These are phyloP conservation scores for Scutellaria galericulata DNA, from an alignment of 257 asterid species.

Conservation along the genomic window DNA sequence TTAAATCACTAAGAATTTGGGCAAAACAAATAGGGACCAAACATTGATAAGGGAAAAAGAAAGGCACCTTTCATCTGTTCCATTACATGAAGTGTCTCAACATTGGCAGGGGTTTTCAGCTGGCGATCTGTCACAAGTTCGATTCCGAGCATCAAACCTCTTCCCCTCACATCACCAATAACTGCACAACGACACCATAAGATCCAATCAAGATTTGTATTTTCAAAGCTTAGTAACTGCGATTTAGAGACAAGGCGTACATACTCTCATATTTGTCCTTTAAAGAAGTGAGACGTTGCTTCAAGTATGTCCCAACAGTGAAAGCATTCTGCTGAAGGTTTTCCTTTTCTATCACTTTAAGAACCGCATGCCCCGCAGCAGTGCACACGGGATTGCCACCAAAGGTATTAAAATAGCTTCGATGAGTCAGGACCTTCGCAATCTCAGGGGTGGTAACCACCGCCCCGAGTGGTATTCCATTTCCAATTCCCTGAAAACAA, in stretches of 20 bases:
- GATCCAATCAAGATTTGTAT: neutral
- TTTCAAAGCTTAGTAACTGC: neutral
- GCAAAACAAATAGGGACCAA: neutral
- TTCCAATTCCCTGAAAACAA: conserved; percentile 80
- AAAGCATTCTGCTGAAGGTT: conserved; percentile 81
- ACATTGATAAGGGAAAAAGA: neutral
- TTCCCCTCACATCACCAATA: conserved; percentile 94
- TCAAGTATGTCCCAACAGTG: conserved; percentile 73
- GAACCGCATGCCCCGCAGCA: conserved; percentile 93
- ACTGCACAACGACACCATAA: conserved; percentile 44
- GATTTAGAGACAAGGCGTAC: conserved; percentile 46
- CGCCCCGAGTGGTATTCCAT: conserved; percentile 94
- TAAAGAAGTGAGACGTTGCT: conserved; percentile 64
- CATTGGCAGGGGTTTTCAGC: conserved; percentile 79
- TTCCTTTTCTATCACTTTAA: conserved; percentile 79
- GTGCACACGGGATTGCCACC: conserved; percentile 97
- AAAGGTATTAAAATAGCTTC: conserved; percentile 82
- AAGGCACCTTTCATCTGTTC: conserved; percentile 79
- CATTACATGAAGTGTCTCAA: conserved; percentile 73
- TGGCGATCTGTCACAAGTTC: conserved; percentile 85
- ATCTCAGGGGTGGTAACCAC: conserved; percentile 89
- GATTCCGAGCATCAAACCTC: conserved; percentile 88
- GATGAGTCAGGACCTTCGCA: conserved; percentile 67
- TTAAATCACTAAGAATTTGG: neutral
- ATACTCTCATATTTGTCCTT: conserved; percentile 77